These are phyloP conservation scores for Tulasnella calospora DNA, from an alignment of 768 basidiomycete species.

Conservation along the genomic window DNA sequence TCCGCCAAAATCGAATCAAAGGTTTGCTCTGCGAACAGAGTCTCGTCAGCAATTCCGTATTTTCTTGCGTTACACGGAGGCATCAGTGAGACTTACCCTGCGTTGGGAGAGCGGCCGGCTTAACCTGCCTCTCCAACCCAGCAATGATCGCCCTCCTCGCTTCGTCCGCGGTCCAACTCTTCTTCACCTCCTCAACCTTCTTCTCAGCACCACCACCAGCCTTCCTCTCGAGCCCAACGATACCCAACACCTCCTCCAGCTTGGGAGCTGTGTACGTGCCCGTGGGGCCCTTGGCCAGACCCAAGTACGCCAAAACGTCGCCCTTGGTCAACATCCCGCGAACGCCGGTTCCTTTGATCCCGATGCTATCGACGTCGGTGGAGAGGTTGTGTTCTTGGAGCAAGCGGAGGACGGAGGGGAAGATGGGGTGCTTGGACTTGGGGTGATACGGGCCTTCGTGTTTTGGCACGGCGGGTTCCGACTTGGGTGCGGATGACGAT, in stretches of 20 bases:
- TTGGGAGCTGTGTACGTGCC: constrained; percentile 56
- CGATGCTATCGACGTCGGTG: constrained; percentile 44
- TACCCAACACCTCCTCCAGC: not conserved
- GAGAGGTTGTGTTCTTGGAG: constrained; percentile 59
- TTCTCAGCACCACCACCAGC: constrained; percentile 40
- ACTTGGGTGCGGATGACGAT: constrained; percentile 31
- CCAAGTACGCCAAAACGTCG: constrained; percentile 81
- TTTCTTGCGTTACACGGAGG: constrained; percentile 35
- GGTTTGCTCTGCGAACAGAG: not conserved
- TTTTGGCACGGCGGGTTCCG: constrained; percentile 33
- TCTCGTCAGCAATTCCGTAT: constrained; percentile 31
- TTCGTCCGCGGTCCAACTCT: constrained; percentile 7
- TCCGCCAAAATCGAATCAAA: constrained; percentile 74
- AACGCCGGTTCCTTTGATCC: constrained; percentile 81
- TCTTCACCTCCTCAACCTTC: constrained; percentile 10
- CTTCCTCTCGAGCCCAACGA: not conserved
- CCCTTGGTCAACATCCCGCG: constrained; percentile 96
- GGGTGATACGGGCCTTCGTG: constrained; percentile 31
- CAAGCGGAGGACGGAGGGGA: constrained; percentile 86
- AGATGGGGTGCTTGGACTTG: constrained; percentile 46
- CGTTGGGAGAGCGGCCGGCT: constrained; percentile 37
- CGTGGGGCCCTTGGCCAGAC: constrained; percentile 69
- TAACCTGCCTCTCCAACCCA: constrained; percentile 40
- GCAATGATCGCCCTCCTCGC: constrained; percentile 16
- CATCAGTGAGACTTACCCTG: constrained; percentile 40